Percentiles rank a stretch among this genome's conserved stretches.
Conservation (phyloP, 345 rosid genomes). For the Boechera retrofracta region DNA sequence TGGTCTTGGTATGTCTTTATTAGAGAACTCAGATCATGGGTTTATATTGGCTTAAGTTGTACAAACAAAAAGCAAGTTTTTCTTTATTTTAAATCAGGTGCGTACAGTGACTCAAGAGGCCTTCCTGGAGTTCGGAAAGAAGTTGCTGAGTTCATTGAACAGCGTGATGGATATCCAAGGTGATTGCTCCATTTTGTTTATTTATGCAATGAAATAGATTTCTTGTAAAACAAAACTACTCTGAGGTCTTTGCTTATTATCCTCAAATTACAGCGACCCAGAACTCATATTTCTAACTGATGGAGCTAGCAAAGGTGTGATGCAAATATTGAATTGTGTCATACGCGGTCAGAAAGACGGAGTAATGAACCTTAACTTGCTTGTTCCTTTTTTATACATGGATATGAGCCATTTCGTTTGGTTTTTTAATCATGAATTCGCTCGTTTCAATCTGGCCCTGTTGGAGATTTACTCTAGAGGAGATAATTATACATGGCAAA, state of each 20-base stretch:
- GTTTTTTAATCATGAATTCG: not conserved
- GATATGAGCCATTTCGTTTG: not conserved
- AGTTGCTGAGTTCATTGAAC: conserved; percentile 85
- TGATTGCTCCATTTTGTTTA: conserved; percentile 42
- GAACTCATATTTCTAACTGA: conserved; percentile 91
- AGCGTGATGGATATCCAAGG: conserved; percentile 99
- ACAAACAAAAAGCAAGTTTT: not conserved
- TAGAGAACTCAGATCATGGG: not conserved
- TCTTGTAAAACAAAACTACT: conserved; percentile 12
- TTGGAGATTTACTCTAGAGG: not conserved
- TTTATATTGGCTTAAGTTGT: not conserved
- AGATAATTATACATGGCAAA: not conserved
- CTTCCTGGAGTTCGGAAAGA: conserved; percentile 83
- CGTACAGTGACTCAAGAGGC: conserved; percentile 97
- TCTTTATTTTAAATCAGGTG: conserved; percentile 56
- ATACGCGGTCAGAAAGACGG: conserved; percentile 85
- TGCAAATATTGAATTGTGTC: conserved; percentile 82
- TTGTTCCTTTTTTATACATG: not conserved
- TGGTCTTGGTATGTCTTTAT: conserved; percentile 74
- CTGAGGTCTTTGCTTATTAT: conserved; percentile 39
- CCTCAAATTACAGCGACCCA: conserved; percentile 70
- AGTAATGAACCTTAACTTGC: conserved; percentile 49
- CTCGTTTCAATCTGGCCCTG: not conserved
- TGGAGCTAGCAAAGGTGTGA: conserved; percentile 98
- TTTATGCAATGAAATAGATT: not conserved